phyloP scores from a whole-genome alignment of 257 asterid species.

The Solanum ossicruentum region DNA sequence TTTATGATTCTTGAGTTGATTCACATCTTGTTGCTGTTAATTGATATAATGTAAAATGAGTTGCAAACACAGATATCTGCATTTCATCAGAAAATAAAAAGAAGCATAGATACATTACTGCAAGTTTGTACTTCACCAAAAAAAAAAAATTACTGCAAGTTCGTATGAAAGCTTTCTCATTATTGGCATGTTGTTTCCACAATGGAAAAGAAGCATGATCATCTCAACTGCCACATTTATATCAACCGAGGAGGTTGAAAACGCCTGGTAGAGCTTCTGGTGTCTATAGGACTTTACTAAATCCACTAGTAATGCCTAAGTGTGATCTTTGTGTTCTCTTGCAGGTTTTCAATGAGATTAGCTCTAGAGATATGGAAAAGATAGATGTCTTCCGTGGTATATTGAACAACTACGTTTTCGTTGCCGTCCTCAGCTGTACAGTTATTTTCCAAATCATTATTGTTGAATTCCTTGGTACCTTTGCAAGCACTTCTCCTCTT shows the following conservation, averaged over 20 bases:
- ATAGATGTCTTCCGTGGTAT: conserved; percentile 77
- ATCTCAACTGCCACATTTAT: background rate
- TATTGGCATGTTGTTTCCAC: background rate
- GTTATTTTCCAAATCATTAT: conserved; percentile 67
- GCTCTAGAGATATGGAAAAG: conserved; percentile 94
- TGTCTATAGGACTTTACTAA: background rate
- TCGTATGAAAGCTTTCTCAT: background rate
- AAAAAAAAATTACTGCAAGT: background rate
- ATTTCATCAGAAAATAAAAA: background rate
- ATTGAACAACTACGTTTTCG: conserved; percentile 66
- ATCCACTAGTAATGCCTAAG: background rate
- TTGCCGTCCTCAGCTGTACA: conserved; percentile 59
- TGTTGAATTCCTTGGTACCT: conserved; percentile 65
- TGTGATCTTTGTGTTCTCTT: background rate
- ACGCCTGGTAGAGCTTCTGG: background rate
- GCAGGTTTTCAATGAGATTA: conserved; percentile 91
- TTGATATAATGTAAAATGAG: background rate
- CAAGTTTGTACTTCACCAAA: background rate
- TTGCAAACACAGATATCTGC: background rate
- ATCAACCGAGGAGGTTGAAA: background rate
- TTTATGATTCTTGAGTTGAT: background rate
- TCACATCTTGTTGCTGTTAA: background rate
- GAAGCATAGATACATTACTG: background rate
- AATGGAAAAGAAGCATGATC: background rate
- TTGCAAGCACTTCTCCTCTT: conserved; percentile 76